phyloP scores from a whole-genome alignment of 2,329 filamentous ascomycete species.

The Gremmenia infestans region DNA sequence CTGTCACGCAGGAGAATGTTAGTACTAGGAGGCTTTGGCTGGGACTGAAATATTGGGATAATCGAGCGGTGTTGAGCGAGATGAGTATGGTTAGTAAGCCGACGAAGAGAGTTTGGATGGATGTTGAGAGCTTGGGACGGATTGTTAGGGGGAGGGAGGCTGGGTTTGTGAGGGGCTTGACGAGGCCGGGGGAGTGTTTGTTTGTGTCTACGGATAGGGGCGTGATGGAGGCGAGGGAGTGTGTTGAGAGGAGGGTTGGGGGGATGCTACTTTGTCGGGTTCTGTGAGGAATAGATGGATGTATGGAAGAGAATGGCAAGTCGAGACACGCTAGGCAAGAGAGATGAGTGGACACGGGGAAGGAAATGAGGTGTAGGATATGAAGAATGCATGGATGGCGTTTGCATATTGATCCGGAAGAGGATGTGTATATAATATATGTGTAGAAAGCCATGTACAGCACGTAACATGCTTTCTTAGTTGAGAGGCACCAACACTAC shows the following conservation, averaged over 20 bases:
- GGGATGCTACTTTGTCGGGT: constrained; percentile 63
- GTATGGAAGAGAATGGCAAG: not conserved
- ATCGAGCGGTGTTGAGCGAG: constrained; percentile 60
- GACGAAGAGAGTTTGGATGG: constrained; percentile 60
- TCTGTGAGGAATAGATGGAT: constrained; percentile 31
- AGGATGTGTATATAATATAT: constrained; percentile 2
- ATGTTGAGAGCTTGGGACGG: constrained; percentile 48
- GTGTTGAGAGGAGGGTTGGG: constrained; percentile 63
- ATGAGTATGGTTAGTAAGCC: constrained; percentile 63
- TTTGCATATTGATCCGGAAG: not conserved
- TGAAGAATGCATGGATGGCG: constrained; percentile 17
- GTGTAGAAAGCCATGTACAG: constrained; percentile 2
- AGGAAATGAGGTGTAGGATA: constrained; percentile 16
- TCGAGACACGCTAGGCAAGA: not conserved
- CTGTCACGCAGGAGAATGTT: constrained; percentile 54
- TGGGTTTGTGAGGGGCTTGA: constrained; percentile 58
- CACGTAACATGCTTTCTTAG: not conserved
- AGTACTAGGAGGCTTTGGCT: constrained; percentile 62
- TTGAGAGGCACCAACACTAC: not conserved
- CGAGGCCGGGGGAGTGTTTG: constrained; percentile 62
- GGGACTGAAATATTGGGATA: constrained; percentile 70
- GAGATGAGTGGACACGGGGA: not conserved
- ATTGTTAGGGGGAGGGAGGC: constrained; percentile 55
- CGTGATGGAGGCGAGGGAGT: constrained; percentile 64
- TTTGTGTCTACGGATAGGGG: constrained; percentile 64